Evolutionary conservation across 176 grass and related monocot genomes (phyloP).

Genomic region (Panicum miliaceum): DNA sequence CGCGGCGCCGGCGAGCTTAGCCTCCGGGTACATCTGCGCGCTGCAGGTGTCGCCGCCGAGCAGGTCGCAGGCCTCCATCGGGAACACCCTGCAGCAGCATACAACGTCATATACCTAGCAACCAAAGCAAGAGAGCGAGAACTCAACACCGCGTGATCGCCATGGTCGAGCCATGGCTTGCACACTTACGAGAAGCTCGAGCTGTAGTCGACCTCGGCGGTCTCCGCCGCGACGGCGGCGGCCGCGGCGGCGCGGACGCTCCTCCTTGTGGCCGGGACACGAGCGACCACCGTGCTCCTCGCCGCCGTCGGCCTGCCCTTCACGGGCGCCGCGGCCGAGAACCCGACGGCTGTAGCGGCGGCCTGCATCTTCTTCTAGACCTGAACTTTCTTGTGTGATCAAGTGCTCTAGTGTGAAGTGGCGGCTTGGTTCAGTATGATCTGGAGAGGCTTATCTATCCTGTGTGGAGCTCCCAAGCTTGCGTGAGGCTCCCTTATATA

Average conservation of each 20-base stretch:
- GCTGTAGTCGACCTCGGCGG: constrained; percentile 56
- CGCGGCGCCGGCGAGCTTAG: constrained; percentile 37
- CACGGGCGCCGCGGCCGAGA: constrained; percentile 27
- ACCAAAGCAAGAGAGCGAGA: background rate
- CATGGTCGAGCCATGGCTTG: background rate
- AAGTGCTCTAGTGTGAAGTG: background rate
- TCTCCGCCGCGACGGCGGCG: constrained; percentile 30
- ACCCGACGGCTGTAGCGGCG: constrained; percentile 5
- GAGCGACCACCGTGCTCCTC: background rate
- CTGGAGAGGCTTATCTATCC: constrained; percentile 31
- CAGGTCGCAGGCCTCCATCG: constrained; percentile 86
- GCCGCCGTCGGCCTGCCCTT: background rate
- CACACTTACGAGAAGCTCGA: constrained; percentile 54
- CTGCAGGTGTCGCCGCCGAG: constrained; percentile 72
- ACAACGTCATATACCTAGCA: background rate
- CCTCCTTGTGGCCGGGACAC: background rate
- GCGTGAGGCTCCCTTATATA: constrained; percentile 9
- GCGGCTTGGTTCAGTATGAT: constrained; percentile 1
- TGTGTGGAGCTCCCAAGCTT: constrained; percentile 14
- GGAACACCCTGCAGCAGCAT: constrained; percentile 65
- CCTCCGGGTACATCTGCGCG: constrained; percentile 70
- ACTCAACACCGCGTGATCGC: background rate
- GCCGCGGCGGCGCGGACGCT: background rate
- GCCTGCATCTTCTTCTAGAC: constrained; percentile 31
- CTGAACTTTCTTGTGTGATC: background rate